Conservation (phyloP, 441 rosid species). For the Pelargonium fulgidum region DNA sequence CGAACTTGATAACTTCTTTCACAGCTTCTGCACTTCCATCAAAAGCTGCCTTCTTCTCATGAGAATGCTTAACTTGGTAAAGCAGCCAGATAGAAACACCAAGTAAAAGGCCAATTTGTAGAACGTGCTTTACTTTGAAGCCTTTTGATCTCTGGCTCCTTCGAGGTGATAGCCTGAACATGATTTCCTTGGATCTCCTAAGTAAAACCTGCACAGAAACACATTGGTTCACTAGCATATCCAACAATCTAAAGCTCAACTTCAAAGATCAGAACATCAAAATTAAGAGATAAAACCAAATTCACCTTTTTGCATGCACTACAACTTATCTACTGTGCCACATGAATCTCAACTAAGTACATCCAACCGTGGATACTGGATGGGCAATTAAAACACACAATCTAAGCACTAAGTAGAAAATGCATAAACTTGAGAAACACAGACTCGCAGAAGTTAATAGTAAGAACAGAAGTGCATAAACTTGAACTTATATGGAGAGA, state of each 20-base stretch:
- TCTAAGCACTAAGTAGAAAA: too few relatives aligned
- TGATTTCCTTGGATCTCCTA: neutral
- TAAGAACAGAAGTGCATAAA: neutral
- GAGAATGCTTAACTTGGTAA: constrained; percentile 28
- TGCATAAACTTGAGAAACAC: neutral
- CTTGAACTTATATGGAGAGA: neutral
- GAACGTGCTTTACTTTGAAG: constrained; percentile 27
- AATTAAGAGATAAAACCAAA: too few relatives aligned
- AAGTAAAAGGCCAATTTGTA: constrained; percentile 21
- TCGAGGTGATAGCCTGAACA: constrained; percentile 26
- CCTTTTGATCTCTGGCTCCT: constrained; percentile 26
- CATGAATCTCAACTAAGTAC: neutral
- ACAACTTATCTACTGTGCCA: neutral
- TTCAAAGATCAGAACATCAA: neutral
- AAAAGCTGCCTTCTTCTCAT: constrained; percentile 19
- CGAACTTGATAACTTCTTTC: constrained; percentile 17
- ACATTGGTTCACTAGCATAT: neutral
- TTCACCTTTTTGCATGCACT: neutral
- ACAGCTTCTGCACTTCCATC: constrained; percentile 15
- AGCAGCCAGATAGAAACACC: constrained; percentile 27
- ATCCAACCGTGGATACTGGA: neutral
- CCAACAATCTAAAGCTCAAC: neutral
- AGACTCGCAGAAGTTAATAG: neutral
- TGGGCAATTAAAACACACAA: too few relatives aligned
- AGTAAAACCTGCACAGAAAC: neutral